Evolutionary conservation across 208 protist genomes (phyloP).

Genomic region (Borovskyia barvae): DNA sequence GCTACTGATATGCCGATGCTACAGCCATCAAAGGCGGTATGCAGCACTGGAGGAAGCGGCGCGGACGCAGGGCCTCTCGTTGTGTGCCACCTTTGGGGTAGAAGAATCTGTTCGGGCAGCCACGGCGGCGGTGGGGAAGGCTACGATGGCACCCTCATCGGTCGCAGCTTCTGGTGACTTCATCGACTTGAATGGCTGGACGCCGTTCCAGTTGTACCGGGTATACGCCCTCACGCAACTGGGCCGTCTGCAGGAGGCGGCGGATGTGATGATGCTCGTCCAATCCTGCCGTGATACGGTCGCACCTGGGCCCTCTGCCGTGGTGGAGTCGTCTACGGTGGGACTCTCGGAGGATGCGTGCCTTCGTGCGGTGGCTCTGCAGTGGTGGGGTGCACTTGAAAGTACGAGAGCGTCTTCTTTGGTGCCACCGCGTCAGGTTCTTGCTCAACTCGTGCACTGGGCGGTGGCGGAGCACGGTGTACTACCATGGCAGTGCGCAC

Average conservation of each 20-base stretch:
- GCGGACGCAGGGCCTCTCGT: slow-evolving; percentile 6
- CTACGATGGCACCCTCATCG: too few relatives aligned
- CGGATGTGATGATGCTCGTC: slow-evolving; percentile 2
- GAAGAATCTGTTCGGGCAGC: not conserved
- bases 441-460: slow-evolving; percentile 1
- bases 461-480: slow-evolving; percentile 15
- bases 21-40: slow-evolving; percentile 16
- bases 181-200: not conserved
- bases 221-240: slow-evolving; percentile 23
- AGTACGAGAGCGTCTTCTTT: not conserved
- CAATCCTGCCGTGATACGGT: not conserved
- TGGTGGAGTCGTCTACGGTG: not conserved
- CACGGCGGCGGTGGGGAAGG: not conserved
- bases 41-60: slow-evolving; percentile 18
- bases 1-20: slow-evolving; percentile 29
- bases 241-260: slow-evolving; percentile 20
- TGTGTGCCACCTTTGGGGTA: slow-evolving; percentile 21
- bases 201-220: slow-evolving; percentile 18
- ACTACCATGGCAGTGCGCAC: slow-evolving; percentile 7
- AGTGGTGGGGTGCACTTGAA: slow-evolving; percentile 11
- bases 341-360: slow-evolving; percentile 13
- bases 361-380: slow-evolving; percentile 8
- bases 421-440: not conserved
- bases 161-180: not conserved
- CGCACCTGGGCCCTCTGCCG: not conserved